Evolutionary conservation across 805 yeast genomes (phyloP).

Genomic region (Myxozyma geophila): DNA sequence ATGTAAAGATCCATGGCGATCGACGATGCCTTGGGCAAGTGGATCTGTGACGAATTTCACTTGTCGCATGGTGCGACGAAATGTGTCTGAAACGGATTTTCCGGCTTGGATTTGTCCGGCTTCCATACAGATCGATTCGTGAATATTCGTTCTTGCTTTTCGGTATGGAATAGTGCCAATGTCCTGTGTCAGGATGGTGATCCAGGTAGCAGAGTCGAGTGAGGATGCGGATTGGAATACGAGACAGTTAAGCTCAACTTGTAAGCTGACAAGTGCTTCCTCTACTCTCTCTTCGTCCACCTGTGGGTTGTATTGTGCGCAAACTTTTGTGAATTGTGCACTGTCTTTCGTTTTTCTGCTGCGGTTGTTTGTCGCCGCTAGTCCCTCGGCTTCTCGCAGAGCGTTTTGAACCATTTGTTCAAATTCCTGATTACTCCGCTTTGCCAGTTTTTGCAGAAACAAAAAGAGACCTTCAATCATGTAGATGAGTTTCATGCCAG

Average conservation of each 20-base stretch:
- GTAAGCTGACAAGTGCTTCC: constrained; percentile 27
- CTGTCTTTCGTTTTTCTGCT: constrained; percentile 5
- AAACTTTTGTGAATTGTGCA: constrained; percentile 4
- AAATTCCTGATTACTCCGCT: constrained; percentile 25
- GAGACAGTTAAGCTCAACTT: constrained; percentile 23
- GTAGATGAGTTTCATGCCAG: constrained; percentile 18
- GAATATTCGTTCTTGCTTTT: constrained; percentile 18
- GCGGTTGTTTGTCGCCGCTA: not conserved
- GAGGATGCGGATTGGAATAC: constrained; percentile 25
- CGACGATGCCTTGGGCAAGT: constrained; percentile 20
- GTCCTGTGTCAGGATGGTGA: constrained; percentile 33
- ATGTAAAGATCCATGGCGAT: constrained; percentile 16
- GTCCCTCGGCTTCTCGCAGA: constrained; percentile 8
- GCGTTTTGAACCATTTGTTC: constrained; percentile 25
- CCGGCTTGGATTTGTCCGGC: constrained; percentile 33
- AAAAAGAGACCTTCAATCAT: constrained; percentile 33
- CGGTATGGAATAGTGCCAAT: constrained; percentile 34
- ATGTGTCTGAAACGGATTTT: constrained; percentile 17
- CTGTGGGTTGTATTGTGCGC: not conserved
- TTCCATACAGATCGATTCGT: constrained; percentile 31
- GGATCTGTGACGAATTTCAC: constrained; percentile 27
- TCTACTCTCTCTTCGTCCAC: constrained; percentile 24
- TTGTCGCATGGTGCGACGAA: constrained; percentile 23
- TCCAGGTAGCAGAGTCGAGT: constrained; percentile 35
- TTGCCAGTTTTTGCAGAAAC: constrained; percentile 9